These are phyloP conservation scores for Parachlorella kessleri DNA, from an alignment of 139 green algal species.

Conservation along the genomic window DNA sequence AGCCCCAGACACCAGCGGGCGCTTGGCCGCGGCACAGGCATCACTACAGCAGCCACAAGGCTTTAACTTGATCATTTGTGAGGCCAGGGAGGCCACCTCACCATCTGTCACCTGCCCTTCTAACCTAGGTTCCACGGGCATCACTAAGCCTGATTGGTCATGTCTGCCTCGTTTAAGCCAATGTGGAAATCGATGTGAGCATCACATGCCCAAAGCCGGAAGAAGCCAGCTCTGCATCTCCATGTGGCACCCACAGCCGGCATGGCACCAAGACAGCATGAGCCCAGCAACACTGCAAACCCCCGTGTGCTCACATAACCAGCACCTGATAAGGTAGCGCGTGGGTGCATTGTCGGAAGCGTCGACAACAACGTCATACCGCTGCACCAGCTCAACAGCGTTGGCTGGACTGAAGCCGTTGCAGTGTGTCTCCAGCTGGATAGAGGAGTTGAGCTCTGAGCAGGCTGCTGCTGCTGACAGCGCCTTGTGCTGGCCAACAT, in stretches of 20 bases:
- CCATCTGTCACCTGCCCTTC: no score
- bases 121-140: no score
- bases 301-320: background rate
- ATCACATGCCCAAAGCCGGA: no score
- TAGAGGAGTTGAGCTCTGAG: slow-evolving; percentile 66
- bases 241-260: no score
- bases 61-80: no score
- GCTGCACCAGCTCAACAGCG: slow-evolving; percentile 68
- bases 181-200: no score
- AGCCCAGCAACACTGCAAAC: no score
- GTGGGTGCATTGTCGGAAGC: slow-evolving; percentile 92
- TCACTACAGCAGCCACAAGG: slow-evolving; percentile 55
- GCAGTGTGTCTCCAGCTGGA: slow-evolving; percentile 59
- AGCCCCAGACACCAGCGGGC: slow-evolving; percentile 89
- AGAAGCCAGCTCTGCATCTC: no score
- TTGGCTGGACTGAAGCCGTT: slow-evolving; percentile 72
- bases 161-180: no score
- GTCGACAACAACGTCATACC: slow-evolving; percentile 94
- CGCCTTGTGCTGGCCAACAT: slow-evolving; percentile 80
- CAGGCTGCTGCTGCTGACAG: slow-evolving; percentile 67
- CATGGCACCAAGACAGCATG: no score
- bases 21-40: slow-evolving; percentile 69
- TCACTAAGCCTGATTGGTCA: no score
- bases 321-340: slow-evolving; percentile 91
- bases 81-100: no score